Percentiles rank a stretch among this genome's conserved stretches.
Evolutionary conservation across 179 eudicot species (phyloP).

Genomic region (Camellia oleifera): DNA sequence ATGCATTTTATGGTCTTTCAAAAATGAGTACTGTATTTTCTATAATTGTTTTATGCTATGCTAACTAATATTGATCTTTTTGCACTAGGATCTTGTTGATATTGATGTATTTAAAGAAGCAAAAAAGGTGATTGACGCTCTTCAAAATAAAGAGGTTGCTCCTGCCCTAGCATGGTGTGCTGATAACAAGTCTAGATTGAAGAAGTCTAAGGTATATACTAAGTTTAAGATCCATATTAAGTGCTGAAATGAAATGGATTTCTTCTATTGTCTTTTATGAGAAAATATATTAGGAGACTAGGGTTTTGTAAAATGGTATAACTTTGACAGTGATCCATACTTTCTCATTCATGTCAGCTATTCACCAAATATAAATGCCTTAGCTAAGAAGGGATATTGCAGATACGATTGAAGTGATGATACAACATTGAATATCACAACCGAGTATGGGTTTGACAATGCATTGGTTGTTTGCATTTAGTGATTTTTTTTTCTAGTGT

Average conservation of each 20-base stretch:
- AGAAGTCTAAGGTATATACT: conserved; percentile 80
- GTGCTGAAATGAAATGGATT: no score
- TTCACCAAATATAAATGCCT: not conserved
- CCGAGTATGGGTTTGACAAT: not conserved
- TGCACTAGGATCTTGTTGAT: conserved; percentile 86
- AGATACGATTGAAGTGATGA: not conserved
- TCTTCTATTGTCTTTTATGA: no score
- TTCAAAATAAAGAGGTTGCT: conserved; percentile 83
- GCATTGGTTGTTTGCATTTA: not conserved
- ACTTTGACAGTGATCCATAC: not conserved
- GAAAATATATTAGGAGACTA: not conserved
- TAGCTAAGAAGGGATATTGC: not conserved
- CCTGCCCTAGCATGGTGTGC: conserved; percentile 98
- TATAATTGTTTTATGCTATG: not conserved
- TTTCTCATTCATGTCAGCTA: not conserved
- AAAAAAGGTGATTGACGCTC: conserved; percentile 82
- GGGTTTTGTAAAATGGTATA: not conserved
- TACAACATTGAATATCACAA: not conserved
- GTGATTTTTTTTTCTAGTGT: not conserved
- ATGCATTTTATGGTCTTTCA: conserved; percentile 1
- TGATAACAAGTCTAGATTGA: conserved; percentile 86
- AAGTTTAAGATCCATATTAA: not conserved
- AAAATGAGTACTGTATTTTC: not conserved
- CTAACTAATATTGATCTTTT: conserved; percentile 11
- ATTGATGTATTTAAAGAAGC: conserved; percentile 92